These are phyloP conservation scores for Citrus sp. DNA, from an alignment of 345 rosid genomes.

Conservation along the genomic window DNA sequence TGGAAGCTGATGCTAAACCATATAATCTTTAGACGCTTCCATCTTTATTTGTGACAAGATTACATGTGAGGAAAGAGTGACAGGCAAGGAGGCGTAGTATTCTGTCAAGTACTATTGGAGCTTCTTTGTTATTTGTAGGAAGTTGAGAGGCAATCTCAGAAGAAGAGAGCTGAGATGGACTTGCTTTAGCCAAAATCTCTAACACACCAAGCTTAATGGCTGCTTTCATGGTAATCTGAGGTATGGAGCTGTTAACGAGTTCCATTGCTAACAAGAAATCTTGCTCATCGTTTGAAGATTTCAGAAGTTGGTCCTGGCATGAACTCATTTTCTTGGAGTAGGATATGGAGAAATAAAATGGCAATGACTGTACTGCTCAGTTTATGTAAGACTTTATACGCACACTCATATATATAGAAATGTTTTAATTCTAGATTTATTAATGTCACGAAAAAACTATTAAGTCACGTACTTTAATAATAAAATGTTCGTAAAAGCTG, in stretches of 20 bases:
- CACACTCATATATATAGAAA: too few relatives aligned
- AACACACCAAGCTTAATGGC: background rate
- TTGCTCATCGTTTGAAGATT: background rate
- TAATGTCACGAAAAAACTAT: too few relatives aligned
- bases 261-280: constrained; percentile 18
- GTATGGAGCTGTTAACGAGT: constrained; percentile 6
- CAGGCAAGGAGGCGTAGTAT: constrained; percentile 25
- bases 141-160: constrained; percentile 29
- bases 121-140: constrained; percentile 6
- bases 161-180: constrained; percentile 18
- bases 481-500: too few relatives aligned
- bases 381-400: too few relatives aligned
- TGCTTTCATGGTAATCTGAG: constrained; percentile 22
- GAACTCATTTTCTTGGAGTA: background rate
- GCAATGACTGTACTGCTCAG: too few relatives aligned
- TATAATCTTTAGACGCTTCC: too few relatives aligned
- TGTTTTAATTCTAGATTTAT: too few relatives aligned
- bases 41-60: too few relatives aligned
- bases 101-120: constrained; percentile 22
- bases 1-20: too few relatives aligned
- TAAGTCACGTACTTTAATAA: too few relatives aligned
- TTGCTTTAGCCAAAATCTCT: constrained; percentile 22
- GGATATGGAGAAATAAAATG: background rate
- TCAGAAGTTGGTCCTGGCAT: background rate
- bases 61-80: background rate